These are phyloP conservation scores for Diaporthe ilicicola DNA, from an alignment of 2,329 filamentous ascomycete species.

Conservation along the genomic window DNA sequence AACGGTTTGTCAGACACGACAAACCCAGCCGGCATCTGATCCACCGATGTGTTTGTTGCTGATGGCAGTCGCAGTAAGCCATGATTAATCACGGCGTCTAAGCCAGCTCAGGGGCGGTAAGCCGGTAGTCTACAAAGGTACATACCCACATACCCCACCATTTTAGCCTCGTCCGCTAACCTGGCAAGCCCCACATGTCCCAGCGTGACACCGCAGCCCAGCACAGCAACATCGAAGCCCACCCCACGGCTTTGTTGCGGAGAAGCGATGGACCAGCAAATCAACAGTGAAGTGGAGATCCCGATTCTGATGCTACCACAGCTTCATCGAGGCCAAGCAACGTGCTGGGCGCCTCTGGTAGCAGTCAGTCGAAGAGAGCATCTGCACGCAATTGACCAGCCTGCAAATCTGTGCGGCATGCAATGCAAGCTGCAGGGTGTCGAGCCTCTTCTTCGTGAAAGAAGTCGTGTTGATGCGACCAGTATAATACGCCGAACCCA, in stretches of 20 bases:
- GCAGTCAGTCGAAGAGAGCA: neutral
- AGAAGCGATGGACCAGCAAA: slow-evolving; percentile 2
- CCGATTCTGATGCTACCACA: neutral
- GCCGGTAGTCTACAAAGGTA: neutral
- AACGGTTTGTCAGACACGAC: slow-evolving; percentile 33
- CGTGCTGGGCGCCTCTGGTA: neutral
- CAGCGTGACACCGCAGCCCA: neutral
- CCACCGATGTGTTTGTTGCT: slow-evolving; percentile 19
- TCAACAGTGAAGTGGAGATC: neutral
- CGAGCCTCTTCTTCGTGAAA: neutral
- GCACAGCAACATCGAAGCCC: slow-evolving; percentile 5
- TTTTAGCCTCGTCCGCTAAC: neutral
- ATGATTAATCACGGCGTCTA: slow-evolving; percentile 21
- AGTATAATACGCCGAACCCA: neutral
- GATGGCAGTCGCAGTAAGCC: slow-evolving; percentile 15
- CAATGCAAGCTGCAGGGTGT: neutral
- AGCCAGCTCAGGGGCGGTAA: neutral
- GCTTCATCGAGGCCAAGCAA: neutral
- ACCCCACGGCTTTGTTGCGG: neutral
- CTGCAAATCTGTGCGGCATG: neutral
- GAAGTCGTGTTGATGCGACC: neutral
- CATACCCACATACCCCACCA: slow-evolving; percentile 11
- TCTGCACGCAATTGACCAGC: neutral
- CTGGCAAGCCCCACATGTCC: neutral
- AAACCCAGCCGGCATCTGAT: slow-evolving; percentile 24